Evolutionary conservation across 2,329 filamentous ascomycete genomes (phyloP), one percentile per base, ranked within the genome.

Genomic region (Bipolaris bicolor): DNA sequence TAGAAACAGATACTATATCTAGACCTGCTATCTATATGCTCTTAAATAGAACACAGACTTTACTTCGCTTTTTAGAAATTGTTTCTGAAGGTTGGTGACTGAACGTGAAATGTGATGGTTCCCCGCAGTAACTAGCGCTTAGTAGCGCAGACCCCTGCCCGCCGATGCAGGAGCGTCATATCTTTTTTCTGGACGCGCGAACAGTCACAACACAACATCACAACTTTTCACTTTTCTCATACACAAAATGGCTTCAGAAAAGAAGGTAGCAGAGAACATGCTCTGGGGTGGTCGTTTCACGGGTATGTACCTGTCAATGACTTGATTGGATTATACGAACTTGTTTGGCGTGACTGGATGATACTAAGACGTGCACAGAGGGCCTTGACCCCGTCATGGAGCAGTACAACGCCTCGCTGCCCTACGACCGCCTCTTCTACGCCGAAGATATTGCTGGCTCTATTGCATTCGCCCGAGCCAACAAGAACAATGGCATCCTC

Each of bases 351-450:
- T 43, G 47, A 57, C 45, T 55, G 41, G 7, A 59, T 10, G 22
- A 24, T 55, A 16, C 62, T 68, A 41, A 69, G 33, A 34, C n/a
- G 33, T 26, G 34, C 37, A 39, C 68, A 90, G 90, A 91, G 81
- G 89, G 86, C 67, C 86, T 94, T 65, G 91, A 96, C 78, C 90
- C 91, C 52, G 84, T 96, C 50, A 96, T 96, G 91, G 84, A 88
- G 60, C 83, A 89, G 65, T 96, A 94, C 82, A 96, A 96, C 76
- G 88, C 88, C 69, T 89, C 86, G 52, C 89, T 96, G 66, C 86
- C 86, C 73, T 93, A 90, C 77, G 92, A 96, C 77, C 86, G 88
- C 64, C 82, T 83, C 51, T 88, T 96, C 68, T 91, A 91, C 80
- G 86, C 87, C 59, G 86, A 95, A 75, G 91, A 96, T 69, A 92